phyloP scores from a whole-genome alignment of 257 asterid genomes.

The Capsicum rhomboideum region DNA sequence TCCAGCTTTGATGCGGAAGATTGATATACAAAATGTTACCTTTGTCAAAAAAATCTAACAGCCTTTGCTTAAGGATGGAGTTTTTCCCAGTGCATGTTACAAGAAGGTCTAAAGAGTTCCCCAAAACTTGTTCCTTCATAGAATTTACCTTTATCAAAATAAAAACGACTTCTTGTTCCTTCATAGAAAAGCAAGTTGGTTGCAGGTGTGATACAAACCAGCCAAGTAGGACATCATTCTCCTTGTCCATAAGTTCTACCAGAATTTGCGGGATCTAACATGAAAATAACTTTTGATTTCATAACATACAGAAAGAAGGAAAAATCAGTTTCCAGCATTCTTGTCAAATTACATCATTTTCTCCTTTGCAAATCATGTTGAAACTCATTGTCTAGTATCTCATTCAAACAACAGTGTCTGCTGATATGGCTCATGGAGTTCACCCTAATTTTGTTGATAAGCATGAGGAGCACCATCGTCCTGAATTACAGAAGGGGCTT shows the following conservation, averaged over 20 bases:
- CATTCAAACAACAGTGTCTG: conserved; percentile 60
- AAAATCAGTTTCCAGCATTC: neutral
- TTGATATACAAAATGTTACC: too few species aligned
- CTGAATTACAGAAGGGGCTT: conserved; percentile 87
- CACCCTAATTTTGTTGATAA: conserved; percentile 84
- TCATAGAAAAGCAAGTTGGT: neutral
- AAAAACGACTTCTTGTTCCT: neutral
- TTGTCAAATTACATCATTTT: neutral
- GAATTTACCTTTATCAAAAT: neutral
- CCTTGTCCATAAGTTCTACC: neutral
- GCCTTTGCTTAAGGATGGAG: neutral
- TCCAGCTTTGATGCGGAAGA: too few species aligned
- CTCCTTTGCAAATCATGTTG: neutral
- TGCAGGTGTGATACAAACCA: neutral
- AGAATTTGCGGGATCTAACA: neutral
- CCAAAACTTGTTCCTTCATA: neutral
- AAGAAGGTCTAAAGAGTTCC: neutral
- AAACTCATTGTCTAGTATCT: neutral
- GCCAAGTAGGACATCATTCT: neutral
- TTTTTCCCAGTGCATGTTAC: neutral
- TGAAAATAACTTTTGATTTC: neutral
- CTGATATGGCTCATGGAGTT: conserved; percentile 99
- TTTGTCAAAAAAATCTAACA: too few species aligned
- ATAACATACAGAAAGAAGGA: neutral
- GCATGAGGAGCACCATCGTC: conserved; percentile 94